Conservation (phyloP, 2,329 filamentous ascomycete species). For the Colletotrichum musicola region DNA sequence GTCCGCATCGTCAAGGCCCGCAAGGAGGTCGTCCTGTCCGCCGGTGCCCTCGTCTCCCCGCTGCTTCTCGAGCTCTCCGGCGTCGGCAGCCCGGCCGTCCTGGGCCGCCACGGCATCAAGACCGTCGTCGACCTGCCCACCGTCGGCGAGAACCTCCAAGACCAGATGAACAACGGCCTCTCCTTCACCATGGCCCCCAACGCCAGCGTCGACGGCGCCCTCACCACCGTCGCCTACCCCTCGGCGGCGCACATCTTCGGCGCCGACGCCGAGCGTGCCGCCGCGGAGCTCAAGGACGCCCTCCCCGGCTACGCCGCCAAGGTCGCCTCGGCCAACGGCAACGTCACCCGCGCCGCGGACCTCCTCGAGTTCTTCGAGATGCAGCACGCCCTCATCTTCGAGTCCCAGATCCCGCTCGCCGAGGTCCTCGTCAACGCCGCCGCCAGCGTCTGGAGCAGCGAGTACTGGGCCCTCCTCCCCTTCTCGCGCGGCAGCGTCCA, state of each 20-base stretch:
- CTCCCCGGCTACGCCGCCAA: constrained; percentile 17
- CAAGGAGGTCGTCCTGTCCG: constrained; percentile 62
- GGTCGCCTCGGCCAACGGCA: constrained; percentile 28
- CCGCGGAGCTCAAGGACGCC: constrained; percentile 43
- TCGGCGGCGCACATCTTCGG: not conserved
- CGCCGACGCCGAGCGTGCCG: constrained; percentile 14
- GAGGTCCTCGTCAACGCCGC: constrained; percentile 57
- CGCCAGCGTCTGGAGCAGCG: constrained; percentile 49
- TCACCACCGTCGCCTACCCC: constrained; percentile 34
- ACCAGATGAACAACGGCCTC: constrained; percentile 57
- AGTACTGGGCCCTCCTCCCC: constrained; percentile 53
- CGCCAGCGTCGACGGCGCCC: constrained; percentile 15
- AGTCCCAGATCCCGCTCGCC: constrained; percentile 56
- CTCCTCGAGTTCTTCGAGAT: constrained; percentile 56
- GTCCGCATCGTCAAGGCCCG: constrained; percentile 51
- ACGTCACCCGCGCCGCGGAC: constrained; percentile 31
- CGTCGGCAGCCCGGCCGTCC: constrained; percentile 58
- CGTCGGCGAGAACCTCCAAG: constrained; percentile 66
- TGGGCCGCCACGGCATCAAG: constrained; percentile 57
- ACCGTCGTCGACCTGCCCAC: constrained; percentile 60
- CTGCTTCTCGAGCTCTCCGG: constrained; percentile 66
- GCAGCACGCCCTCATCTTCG: constrained; percentile 63
- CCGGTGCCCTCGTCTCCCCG: constrained; percentile 64
- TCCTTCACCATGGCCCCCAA: constrained; percentile 8
- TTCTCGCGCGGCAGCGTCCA: constrained; percentile 57